Evolutionary conservation across 2,329 filamentous ascomycete genomes (phyloP).

Genomic region (Ascochyta pisi): DNA sequence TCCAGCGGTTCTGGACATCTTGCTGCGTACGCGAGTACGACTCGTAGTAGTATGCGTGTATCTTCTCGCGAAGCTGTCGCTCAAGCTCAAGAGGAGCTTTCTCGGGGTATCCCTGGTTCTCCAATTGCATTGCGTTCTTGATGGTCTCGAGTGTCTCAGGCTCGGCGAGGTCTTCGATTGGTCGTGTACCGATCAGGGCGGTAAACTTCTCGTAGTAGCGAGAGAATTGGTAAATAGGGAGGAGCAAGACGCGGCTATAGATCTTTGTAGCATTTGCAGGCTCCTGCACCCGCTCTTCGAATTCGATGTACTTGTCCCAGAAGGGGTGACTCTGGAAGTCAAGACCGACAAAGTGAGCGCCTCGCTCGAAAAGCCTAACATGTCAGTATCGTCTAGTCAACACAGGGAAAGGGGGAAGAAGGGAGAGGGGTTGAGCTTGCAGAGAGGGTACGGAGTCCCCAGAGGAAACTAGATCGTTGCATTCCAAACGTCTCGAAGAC

Average conservation of each 20-base stretch:
- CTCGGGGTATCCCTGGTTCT: slow-evolving; percentile 59
- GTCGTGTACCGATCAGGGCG: slow-evolving; percentile 72
- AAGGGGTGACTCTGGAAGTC: slow-evolving; percentile 96
- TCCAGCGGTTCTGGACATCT: slow-evolving; percentile 93
- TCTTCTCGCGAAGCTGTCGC: slow-evolving; percentile 77
- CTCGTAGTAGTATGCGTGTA: slow-evolving; percentile 82
- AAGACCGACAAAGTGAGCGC: slow-evolving; percentile 80
- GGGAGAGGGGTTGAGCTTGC: slow-evolving; percentile 26
- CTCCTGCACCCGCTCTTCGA: slow-evolving; percentile 77
- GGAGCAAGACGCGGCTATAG: slow-evolving; percentile 79
- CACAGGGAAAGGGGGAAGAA: slow-evolving; percentile 8
- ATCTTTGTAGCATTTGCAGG: slow-evolving; percentile 77
- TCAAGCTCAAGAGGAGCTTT: slow-evolving; percentile 82
- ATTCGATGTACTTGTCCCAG: slow-evolving; percentile 99
- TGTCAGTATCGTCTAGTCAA: slow-evolving; percentile 18
- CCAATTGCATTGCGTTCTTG: slow-evolving; percentile 73
- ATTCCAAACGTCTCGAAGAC: slow-evolving; percentile 19
- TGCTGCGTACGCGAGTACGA: slow-evolving; percentile 81
- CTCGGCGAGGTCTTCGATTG: slow-evolving; percentile 75
- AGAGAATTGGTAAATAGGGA: slow-evolving; percentile 95
- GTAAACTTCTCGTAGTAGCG: slow-evolving; percentile 94
- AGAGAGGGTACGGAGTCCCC: slow-evolving; percentile 20
- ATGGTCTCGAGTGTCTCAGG: slow-evolving; percentile 72
- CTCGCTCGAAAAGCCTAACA: slow-evolving; percentile 87
- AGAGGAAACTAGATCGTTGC: slow-evolving; percentile 21